Evolutionary conservation across 2,329 filamentous ascomycete species (phyloP).

Genomic region (Sporothrix pseudoabietina): DNA sequence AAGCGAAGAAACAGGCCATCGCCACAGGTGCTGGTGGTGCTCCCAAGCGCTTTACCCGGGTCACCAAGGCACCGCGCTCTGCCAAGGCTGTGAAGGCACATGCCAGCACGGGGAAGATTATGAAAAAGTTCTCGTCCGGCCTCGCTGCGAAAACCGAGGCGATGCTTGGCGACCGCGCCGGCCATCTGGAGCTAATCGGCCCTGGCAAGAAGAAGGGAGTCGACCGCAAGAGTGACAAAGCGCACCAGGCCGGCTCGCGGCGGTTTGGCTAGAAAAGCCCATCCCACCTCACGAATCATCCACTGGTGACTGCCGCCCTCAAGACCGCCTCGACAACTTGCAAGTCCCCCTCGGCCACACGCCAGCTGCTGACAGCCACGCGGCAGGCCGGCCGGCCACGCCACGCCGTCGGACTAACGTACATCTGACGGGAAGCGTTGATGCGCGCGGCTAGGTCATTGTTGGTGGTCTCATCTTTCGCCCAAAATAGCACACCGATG

Average conservation of each 20-base stretch:
- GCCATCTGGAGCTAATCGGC: constrained; percentile 62
- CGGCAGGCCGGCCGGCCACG: constrained; percentile 71
- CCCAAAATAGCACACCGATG: constrained; percentile 75
- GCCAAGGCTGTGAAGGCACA: constrained; percentile 41
- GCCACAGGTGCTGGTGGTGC: constrained; percentile 35
- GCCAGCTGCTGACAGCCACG: constrained; percentile 87
- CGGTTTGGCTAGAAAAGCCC: constrained; percentile 54
- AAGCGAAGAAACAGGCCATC: constrained; percentile 45
- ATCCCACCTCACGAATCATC: background rate
- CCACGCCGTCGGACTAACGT: constrained; percentile 82
- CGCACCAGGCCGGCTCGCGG: constrained; percentile 52
- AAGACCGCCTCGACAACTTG: constrained; percentile 66
- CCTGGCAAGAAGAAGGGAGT: constrained; percentile 53
- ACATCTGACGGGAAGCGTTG: constrained; percentile 73
- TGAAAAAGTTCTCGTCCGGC: constrained; percentile 58
- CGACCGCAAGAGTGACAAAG: constrained; percentile 32
- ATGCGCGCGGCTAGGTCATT: constrained; percentile 67
- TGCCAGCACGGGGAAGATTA: constrained; percentile 53
- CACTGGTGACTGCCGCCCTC: background rate
- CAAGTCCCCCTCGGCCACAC: constrained; percentile 70
- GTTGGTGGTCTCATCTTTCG: constrained; percentile 67
- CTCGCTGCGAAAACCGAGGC: constrained; percentile 59
- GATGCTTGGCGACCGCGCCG: constrained; percentile 60
- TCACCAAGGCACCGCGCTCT: constrained; percentile 53
- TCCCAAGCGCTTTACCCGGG: constrained; percentile 48